These are phyloP conservation scores for Colletotrichum sp. DNA, from an alignment of 2,329 filamentous ascomycete species.

Conservation along the genomic window DNA sequence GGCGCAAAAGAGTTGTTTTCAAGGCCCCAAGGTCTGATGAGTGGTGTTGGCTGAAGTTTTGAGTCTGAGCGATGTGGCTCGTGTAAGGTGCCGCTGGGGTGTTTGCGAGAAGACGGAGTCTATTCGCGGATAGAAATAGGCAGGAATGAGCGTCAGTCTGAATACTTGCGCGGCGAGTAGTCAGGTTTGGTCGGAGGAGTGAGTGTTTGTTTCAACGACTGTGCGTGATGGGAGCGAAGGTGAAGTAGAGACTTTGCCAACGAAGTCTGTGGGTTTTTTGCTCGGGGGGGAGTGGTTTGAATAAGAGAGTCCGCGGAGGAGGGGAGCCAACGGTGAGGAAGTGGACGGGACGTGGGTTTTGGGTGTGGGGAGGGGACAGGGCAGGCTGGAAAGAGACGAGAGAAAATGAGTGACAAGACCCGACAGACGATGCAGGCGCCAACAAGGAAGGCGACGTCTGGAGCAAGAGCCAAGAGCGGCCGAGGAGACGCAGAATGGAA, in stretches of 20 bases:
- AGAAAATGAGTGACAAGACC: neutral
- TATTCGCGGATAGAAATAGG: conserved; percentile 19
- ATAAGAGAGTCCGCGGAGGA: conserved; percentile 12
- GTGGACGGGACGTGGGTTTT: conserved; percentile 11
- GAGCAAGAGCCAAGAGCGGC: neutral
- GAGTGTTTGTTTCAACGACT: conserved; percentile 21
- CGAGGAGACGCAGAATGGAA: neutral
- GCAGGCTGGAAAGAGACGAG: neutral
- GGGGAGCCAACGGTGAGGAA: neutral
- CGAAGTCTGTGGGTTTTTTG: conserved; percentile 48
- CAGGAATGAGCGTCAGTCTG: conserved; percentile 22
- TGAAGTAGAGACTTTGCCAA: conserved; percentile 57
- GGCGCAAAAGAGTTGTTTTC: neutral
- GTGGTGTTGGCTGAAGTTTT: neutral
- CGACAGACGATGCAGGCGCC: conserved; percentile 4
- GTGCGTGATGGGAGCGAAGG: conserved; percentile 9
- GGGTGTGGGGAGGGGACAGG: conserved; percentile 9
- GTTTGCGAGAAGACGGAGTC: conserved; percentile 26
- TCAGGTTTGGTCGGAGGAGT: conserved; percentile 32
- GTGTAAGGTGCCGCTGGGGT: neutral
- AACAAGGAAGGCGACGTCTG: neutral
- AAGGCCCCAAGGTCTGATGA: neutral
- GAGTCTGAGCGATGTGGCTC: conserved; percentile 4
- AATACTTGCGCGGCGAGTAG: conserved; percentile 34
- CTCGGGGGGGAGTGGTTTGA: conserved; percentile 8